These are phyloP conservation scores for Suillus subalutaceus DNA, from an alignment of 768 basidiomycete species.

Conservation along the genomic window DNA sequence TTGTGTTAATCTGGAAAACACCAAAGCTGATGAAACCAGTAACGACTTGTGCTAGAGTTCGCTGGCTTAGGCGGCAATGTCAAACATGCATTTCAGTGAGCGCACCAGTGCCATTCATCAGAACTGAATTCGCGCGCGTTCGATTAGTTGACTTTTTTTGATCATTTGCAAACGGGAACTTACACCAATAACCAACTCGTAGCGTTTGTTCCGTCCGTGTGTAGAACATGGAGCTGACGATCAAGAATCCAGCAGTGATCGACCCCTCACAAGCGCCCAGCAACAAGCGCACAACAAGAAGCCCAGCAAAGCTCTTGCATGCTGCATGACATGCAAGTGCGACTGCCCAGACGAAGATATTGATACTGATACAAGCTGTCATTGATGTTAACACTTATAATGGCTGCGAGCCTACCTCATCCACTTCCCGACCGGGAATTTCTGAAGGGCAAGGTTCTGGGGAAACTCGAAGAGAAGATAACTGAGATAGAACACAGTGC, in stretches of 20 bases:
- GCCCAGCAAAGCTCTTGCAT: slow-evolving; percentile 63
- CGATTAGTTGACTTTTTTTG: neutral
- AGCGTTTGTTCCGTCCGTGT: slow-evolving; percentile 63
- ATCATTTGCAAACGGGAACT: slow-evolving; percentile 25
- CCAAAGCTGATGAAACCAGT: slow-evolving; percentile 66
- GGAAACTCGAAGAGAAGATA: slow-evolving; percentile 71
- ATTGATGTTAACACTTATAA: slow-evolving; percentile 1
- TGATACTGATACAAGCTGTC: slow-evolving; percentile 41
- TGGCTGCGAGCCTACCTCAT: slow-evolving; percentile 51
- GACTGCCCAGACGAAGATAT: slow-evolving; percentile 63
- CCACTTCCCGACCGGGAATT: slow-evolving; percentile 73
- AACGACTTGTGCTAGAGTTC: slow-evolving; percentile 56
- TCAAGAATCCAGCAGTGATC: slow-evolving; percentile 70
- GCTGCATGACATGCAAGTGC: slow-evolving; percentile 62
- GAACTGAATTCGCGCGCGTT: slow-evolving; percentile 38
- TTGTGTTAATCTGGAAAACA: slow-evolving; percentile 54
- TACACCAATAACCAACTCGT: slow-evolving; percentile 72
- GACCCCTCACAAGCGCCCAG: slow-evolving; percentile 67
- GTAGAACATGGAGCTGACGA: slow-evolving; percentile 73
- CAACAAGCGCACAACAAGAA: slow-evolving; percentile 60
- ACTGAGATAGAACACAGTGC: slow-evolving; percentile 67
- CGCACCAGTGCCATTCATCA: slow-evolving; percentile 69
- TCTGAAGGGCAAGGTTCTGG: slow-evolving; percentile 64
- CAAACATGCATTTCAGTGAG: neutral
- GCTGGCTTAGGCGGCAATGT: neutral